phyloP scores from a whole-genome alignment of 2,329 filamentous ascomycete genomes.

The Talaromyces sp. region DNA sequence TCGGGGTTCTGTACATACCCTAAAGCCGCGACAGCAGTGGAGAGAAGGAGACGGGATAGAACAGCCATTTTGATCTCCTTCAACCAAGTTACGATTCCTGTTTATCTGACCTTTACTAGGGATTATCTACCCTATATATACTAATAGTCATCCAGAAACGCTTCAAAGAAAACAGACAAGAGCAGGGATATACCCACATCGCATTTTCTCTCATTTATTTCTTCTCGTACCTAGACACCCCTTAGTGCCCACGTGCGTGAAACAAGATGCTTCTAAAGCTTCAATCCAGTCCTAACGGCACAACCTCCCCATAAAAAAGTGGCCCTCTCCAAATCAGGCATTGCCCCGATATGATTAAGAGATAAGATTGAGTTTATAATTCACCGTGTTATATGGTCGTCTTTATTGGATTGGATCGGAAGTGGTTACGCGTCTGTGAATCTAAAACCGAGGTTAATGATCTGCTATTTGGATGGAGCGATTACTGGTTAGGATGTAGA shows the following conservation, averaged over 20 bases:
- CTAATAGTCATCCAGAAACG: not conserved
- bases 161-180: not conserved
- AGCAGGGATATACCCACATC: not conserved
- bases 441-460: not conserved
- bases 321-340: not conserved
- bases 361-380: slow-evolving; percentile 1
- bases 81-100: too few species aligned
- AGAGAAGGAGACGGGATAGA: not conserved
- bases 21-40: not conserved
- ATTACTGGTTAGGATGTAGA: too few species aligned
- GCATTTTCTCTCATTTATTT: not conserved
- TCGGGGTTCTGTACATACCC: not conserved
- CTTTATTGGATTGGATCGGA: not conserved
- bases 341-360: not conserved
- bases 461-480: not conserved
- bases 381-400: not conserved
- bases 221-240: not conserved
- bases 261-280: not conserved
- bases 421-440: not conserved
- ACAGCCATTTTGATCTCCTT: slow-evolving; percentile 7
- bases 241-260: slow-evolving; percentile 11
- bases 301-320: not conserved
- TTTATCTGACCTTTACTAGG: too few species aligned
- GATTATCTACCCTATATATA: not conserved
- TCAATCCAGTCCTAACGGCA: not conserved